These are phyloP conservation scores for Paraconiothyrium brasiliense DNA, from an alignment of 2,329 filamentous ascomycete species.

Conservation along the genomic window DNA sequence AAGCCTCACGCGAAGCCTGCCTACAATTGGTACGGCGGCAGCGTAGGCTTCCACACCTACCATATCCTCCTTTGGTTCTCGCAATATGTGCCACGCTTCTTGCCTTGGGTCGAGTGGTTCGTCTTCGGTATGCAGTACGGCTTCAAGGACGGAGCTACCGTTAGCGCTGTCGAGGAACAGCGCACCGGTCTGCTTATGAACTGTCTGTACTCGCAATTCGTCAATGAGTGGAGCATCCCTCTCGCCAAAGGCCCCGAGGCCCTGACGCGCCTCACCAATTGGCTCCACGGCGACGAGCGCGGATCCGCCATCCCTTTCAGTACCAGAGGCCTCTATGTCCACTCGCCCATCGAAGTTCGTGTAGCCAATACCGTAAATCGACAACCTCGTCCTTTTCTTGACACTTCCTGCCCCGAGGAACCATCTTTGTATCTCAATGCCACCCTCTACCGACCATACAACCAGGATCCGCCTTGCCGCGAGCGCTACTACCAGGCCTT, in stretches of 20 bases:
- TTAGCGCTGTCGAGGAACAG: conserved; percentile 80
- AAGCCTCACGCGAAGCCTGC: conserved; percentile 68
- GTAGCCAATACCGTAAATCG: conserved; percentile 73
- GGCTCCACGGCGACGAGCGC: conserved; percentile 81
- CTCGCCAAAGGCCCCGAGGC: conserved; percentile 87
- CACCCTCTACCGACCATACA: conserved; percentile 85
- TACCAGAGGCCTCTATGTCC: conserved; percentile 81
- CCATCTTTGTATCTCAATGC: conserved; percentile 90
- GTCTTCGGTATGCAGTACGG: conserved; percentile 98
- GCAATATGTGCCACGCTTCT: conserved; percentile 78
- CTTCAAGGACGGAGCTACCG: conserved; percentile 75
- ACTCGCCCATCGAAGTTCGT: conserved; percentile 92
- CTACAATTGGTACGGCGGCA: conserved; percentile 80
- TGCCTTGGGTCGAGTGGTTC: conserved; percentile 94
- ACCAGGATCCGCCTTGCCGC: conserved; percentile 77
- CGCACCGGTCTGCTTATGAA: conserved; percentile 90
- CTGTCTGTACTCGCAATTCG: conserved; percentile 97
- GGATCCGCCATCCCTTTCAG: conserved; percentile 79
- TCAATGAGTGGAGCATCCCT: conserved; percentile 97
- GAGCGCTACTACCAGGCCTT: conserved; percentile 87
- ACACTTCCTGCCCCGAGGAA: conserved; percentile 73
- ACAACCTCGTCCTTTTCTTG: conserved; percentile 71
- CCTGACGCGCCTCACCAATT: conserved; percentile 81
- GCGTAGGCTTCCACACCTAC: conserved; percentile 87
- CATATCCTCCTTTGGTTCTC: conserved; percentile 87